Conservation (phyloP, 352 stramenopile species). For the Phytopythium oedochilum region DNA sequence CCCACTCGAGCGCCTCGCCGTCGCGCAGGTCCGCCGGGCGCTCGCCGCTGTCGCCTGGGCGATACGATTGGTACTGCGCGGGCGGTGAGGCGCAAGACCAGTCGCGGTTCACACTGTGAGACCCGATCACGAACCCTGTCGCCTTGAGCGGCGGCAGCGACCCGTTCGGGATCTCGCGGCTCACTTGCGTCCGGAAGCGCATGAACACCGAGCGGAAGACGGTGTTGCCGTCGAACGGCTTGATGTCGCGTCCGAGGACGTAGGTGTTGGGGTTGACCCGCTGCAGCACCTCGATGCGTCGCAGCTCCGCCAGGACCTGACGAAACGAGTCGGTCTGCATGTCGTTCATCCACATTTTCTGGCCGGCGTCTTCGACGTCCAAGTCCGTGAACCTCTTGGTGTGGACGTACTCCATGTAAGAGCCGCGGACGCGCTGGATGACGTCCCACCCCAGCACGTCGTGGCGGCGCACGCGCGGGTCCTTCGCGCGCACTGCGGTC, state of each 20-base stretch:
- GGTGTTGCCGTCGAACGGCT: background rate
- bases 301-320: background rate
- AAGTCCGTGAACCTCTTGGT: constrained; percentile 12
- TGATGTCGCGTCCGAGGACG: constrained; percentile 1
- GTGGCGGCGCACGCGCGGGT: background rate
- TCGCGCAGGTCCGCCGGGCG: background rate
- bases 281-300: constrained; percentile 5
- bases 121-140: constrained; percentile 1
- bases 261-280: background rate
- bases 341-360: constrained; percentile 15
- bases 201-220: constrained; percentile 8
- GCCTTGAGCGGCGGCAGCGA: background rate
- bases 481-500: background rate
- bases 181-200: constrained; percentile 6
- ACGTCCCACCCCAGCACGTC: constrained; percentile 15
- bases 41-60: background rate
- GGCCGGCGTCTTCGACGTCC: constrained; percentile 9
- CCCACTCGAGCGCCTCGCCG: constrained; percentile 1
- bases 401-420: constrained; percentile 15
- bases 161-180: background rate
- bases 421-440: constrained; percentile 6
- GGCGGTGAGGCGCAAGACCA: constrained; percentile 7
- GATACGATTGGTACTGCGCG: background rate
- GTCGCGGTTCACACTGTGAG: constrained; percentile 19
- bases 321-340: constrained; percentile 11